phyloP scores from a whole-genome alignment of 345 rosid species.

The Rhizophora apiculata region DNA sequence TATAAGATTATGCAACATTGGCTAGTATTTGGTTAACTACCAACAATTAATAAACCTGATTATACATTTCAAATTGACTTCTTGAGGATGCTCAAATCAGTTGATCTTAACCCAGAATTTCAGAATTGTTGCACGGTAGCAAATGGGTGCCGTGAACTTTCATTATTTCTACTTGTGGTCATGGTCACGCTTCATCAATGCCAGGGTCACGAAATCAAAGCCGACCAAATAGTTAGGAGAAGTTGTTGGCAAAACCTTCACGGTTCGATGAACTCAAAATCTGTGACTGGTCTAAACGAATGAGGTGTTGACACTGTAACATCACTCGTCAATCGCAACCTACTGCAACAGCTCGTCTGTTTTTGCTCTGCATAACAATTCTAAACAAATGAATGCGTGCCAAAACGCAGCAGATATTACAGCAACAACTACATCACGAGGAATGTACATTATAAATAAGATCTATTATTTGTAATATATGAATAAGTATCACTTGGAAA shows the following conservation, averaged over 20 bases:
- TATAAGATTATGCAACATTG: background rate
- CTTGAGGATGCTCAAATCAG: too few species aligned
- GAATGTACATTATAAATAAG: background rate
- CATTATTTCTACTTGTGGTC: background rate
- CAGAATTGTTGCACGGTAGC: too few species aligned
- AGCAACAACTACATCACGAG: background rate
- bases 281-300: background rate
- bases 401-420: too few species aligned
- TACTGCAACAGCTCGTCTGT: too few species aligned
- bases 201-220: background rate
- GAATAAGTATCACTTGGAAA: background rate
- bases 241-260: background rate
- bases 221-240: background rate
- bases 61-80: too few species aligned
- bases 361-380: too few species aligned
- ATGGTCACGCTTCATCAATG: conserved; percentile 8
- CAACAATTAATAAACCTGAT: too few species aligned
- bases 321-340: background rate
- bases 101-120: too few species aligned
- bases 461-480: background rate
- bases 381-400: too few species aligned
- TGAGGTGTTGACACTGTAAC: background rate
- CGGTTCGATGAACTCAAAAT: conserved; percentile 5
- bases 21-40: too few species aligned
- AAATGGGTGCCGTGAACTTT: too few species aligned